Conservation (phyloP, 2,329 filamentous ascomycete species). For the Bertia moriformis region DNA sequence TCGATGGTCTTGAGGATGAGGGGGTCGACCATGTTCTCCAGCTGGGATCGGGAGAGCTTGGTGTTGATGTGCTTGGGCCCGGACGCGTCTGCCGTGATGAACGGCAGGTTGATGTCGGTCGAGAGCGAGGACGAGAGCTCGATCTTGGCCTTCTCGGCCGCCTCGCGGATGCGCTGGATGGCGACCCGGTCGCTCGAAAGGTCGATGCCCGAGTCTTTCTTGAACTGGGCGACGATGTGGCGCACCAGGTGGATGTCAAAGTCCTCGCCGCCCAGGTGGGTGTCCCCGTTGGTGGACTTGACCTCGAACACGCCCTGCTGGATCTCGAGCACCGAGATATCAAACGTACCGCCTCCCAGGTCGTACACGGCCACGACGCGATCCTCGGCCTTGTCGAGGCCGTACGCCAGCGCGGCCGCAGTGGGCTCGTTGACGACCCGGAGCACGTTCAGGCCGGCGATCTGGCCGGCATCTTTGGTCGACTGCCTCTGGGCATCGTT, state of each 20-base stretch:
- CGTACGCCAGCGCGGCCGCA: conserved; percentile 86
- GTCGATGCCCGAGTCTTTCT: conserved; percentile 87
- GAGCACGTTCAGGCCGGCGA: conserved; percentile 87
- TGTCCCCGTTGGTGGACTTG: conserved; percentile 98
- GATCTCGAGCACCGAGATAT: conserved; percentile 96
- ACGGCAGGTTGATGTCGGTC: conserved; percentile 95
- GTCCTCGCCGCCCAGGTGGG: conserved; percentile 94
- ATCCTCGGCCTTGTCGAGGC: conserved; percentile 87
- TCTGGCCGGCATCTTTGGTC: conserved; percentile 95
- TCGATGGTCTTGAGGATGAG: conserved; percentile 77
- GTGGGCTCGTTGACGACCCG: conserved; percentile 98
- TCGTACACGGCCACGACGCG: conserved; percentile 89
- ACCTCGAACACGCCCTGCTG: conserved; percentile 97
- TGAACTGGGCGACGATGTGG: conserved; percentile 87
- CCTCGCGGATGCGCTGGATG: conserved; percentile 96
- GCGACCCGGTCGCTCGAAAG: conserved; percentile 89
- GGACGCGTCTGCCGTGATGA: conserved; percentile 91
- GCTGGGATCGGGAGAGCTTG: conserved; percentile 82
- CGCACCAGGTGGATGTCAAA: conserved; percentile 92
- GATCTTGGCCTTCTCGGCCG: conserved; percentile 98
- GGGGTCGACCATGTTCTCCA: conserved; percentile 83
- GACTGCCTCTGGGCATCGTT: conserved; percentile 96
- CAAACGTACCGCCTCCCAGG: conserved; percentile 95
- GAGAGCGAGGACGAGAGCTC: conserved; percentile 88
- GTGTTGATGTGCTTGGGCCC: conserved; percentile 97